Percentiles rank a stretch among this genome's conserved stretches.
These are phyloP conservation scores for Colletotrichum plurivorum DNA, from an alignment of 2,329 filamentous ascomycete species.

Conservation along the genomic window DNA sequence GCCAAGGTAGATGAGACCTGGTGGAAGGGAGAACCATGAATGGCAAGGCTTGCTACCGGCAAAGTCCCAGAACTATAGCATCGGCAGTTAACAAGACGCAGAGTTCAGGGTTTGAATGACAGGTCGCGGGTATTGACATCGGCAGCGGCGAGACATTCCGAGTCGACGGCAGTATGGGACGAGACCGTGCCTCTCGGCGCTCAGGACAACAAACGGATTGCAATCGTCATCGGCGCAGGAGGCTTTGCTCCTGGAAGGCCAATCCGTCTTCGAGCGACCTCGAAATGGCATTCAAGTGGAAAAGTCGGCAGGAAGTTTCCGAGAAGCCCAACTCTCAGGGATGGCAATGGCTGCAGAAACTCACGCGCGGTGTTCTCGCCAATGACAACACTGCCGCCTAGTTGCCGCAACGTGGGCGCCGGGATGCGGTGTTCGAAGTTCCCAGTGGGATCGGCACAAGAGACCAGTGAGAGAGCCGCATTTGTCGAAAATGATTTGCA, in stretches of 20 bases:
- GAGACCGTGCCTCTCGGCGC: slow-evolving; percentile 6
- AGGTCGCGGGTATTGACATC: neutral
- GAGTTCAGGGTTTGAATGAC: slow-evolving; percentile 14
- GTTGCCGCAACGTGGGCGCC: slow-evolving; percentile 13
- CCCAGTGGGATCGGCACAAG: too few relatives aligned
- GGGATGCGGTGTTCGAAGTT: neutral
- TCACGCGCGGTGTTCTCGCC: neutral
- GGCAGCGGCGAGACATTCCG: slow-evolving; percentile 11
- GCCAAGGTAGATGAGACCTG: neutral
- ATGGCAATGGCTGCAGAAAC: neutral
- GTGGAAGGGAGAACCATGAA: slow-evolving; percentile 1
- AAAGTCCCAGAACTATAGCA: slow-evolving; percentile 7
- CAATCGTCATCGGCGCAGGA: neutral
- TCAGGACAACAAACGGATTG: neutral
- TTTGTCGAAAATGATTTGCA: slow-evolving; percentile 10
- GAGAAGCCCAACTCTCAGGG: neutral
- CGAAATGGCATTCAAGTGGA: neutral
- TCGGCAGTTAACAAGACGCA: slow-evolving; percentile 3
- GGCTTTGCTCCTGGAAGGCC: neutral
- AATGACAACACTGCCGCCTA: neutral
- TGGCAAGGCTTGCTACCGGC: neutral
- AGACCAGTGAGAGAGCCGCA: neutral
- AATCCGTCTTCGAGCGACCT: neutral
- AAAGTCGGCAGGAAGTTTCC: neutral
- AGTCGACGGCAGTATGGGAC: neutral